These are phyloP conservation scores for Trichoderma lentiforme DNA, from an alignment of 2,329 filamentous ascomycete genomes.

Conservation along the genomic window DNA sequence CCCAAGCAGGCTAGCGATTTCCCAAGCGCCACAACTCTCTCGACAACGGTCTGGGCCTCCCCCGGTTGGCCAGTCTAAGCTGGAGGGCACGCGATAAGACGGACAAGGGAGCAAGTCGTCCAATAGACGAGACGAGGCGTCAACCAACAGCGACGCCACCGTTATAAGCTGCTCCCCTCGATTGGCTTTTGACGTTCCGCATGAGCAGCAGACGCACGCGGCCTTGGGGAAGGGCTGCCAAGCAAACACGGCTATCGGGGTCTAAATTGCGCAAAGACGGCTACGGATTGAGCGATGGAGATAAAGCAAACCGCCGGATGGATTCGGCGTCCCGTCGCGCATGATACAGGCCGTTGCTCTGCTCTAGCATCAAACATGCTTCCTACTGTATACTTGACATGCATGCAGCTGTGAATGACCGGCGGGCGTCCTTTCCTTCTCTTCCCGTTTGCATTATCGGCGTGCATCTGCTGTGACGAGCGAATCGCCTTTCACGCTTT, in stretches of 20 bases:
- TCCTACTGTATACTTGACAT: not conserved
- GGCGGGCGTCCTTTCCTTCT: not conserved
- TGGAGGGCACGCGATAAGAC: constrained; percentile 16
- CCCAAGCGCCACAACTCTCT: constrained; percentile 1
- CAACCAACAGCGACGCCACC: constrained; percentile 11
- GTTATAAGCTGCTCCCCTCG: not conserved
- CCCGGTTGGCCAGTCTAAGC: not conserved
- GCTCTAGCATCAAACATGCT: not conserved
- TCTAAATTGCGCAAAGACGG: constrained; percentile 9
- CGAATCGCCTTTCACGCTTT: not conserved
- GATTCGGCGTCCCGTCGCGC: not conserved
- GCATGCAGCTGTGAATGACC: not conserved
- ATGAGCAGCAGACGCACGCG: not conserved
- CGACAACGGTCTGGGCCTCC: constrained; percentile 1
- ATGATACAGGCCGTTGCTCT: not conserved
- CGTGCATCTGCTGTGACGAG: not conserved
- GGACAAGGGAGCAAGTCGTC: not conserved
- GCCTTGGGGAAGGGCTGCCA: not conserved
- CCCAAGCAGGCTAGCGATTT: constrained; percentile 3
- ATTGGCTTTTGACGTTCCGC: not conserved
- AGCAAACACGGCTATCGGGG: constrained; percentile 1
- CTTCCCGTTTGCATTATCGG: not conserved
- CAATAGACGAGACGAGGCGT: constrained; percentile 12
- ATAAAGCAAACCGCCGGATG: constrained; percentile 7
- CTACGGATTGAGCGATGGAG: constrained; percentile 11